Conservation (phyloP, 2,329 filamentous ascomycete genomes). For the Emericellopsis cladophorae region DNA sequence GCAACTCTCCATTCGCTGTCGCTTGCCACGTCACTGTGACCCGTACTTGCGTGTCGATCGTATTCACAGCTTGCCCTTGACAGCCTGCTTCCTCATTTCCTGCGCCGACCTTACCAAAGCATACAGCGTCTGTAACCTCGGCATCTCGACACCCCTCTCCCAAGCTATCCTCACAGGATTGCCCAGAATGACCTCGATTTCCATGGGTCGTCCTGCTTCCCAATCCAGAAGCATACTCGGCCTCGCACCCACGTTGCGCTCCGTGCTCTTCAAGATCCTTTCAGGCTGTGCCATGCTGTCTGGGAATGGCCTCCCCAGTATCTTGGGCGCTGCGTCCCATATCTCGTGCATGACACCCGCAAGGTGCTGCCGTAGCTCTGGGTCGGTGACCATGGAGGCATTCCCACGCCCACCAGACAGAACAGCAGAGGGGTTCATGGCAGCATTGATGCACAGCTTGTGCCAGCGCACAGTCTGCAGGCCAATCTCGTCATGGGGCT, state of each 20-base stretch:
- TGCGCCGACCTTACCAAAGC: constrained; percentile 52
- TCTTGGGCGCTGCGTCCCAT: constrained; percentile 46
- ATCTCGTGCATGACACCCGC: constrained; percentile 59
- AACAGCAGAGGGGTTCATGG: constrained; percentile 62
- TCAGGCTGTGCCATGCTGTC: constrained; percentile 46
- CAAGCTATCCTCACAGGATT: constrained; percentile 56
- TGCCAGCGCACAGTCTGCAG: constrained; percentile 64
- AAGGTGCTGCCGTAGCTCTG: constrained; percentile 49
- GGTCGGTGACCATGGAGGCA: constrained; percentile 50
- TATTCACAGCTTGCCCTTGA: constrained; percentile 20
- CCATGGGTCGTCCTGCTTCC: constrained; percentile 52
- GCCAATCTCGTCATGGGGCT: constrained; percentile 49
- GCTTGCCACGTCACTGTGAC: too few relatives aligned
- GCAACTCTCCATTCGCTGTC: too few relatives aligned
- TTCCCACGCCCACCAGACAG: constrained; percentile 53
- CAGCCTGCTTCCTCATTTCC: constrained; percentile 28
- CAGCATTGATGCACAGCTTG: constrained; percentile 65
- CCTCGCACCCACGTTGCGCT: constrained; percentile 50
- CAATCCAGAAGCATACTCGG: constrained; percentile 61
- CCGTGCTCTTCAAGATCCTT: constrained; percentile 48
- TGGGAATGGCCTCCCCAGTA: constrained; percentile 50
- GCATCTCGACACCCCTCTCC: constrained; percentile 50
- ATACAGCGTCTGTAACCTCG: constrained; percentile 53
- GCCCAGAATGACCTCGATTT: constrained; percentile 60
- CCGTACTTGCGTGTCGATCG: too few relatives aligned